Percentiles rank a stretch among this genome's conserved stretches.
phyloP scores from a whole-genome alignment of 83 land plant species.

The Larix sibirica region DNA sequence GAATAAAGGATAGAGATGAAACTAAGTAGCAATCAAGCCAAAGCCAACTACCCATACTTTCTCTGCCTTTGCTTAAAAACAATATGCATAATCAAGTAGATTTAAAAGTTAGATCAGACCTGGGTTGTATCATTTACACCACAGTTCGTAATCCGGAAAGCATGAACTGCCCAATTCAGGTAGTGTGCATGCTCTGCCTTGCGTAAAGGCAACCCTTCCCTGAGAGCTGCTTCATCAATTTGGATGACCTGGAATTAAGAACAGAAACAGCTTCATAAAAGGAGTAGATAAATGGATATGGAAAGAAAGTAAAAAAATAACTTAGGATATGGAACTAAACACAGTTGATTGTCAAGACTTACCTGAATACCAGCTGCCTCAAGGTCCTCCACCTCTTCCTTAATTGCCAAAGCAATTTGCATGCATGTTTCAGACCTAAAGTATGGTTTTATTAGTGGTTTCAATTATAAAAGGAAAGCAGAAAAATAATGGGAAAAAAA shows the following conservation, averaged over 20 bases:
- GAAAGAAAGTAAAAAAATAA: too few relatives aligned
- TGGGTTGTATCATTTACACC: constrained; percentile 42
- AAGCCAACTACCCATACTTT: too few relatives aligned
- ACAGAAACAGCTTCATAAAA: not conserved
- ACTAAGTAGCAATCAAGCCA: not conserved
- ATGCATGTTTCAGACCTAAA: constrained; percentile 12
- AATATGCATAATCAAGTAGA: not conserved
- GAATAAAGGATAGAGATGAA: not conserved
- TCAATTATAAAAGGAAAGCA: too few relatives aligned
- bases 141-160: constrained; percentile 44
- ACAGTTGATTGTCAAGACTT: too few relatives aligned
- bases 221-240: constrained; percentile 56
- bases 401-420: too few relatives aligned
- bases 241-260: constrained; percentile 34
- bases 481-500: too few relatives aligned
- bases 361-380: too few relatives aligned
- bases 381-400: too few relatives aligned
- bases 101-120: constrained; percentile 17
- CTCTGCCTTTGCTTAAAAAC: not conserved
- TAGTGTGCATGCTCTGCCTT: constrained; percentile 51
- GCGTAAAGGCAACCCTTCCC: constrained; percentile 50
- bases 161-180: constrained; percentile 48
- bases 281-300: too few relatives aligned
- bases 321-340: too few relatives aligned
- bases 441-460: too few relatives aligned